Conservation (phyloP, 1,284 basidiomycete genomes). For the Ustilago lituana region DNA sequence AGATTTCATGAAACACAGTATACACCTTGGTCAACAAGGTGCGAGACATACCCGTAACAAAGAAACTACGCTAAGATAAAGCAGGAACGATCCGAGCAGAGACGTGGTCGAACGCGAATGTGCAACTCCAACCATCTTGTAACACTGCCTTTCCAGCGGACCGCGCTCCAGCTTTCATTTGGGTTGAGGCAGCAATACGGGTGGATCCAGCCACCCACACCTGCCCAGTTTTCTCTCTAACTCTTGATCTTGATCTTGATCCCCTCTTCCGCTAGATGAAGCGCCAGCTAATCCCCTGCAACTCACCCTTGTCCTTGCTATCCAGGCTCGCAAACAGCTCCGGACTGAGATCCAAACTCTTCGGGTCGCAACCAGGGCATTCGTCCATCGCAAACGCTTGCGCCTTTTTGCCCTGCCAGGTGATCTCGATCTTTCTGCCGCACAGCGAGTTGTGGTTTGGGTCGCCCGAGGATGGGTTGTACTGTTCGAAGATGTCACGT, state of each 20-base stretch:
- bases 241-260: background rate
- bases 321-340: constrained; percentile 73
- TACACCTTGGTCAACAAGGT: too few species aligned
- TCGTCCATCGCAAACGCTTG: constrained; percentile 75
- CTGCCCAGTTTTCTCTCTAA: too few species aligned
- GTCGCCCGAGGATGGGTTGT: constrained; percentile 34
- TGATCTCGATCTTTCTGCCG: constrained; percentile 75
- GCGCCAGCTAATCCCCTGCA: constrained; percentile 51
- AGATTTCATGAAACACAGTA: too few species aligned
- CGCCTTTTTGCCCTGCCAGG: constrained; percentile 70
- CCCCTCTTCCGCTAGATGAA: constrained; percentile 11
- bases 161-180: too few species aligned
- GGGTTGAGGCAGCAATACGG: too few species aligned
- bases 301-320: constrained; percentile 35
- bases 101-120: too few species aligned
- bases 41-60: too few species aligned
- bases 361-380: constrained; percentile 78
- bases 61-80: too few species aligned
- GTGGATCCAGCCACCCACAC: too few species aligned
- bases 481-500: constrained; percentile 44
- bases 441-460: constrained; percentile 68
- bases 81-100: too few species aligned
- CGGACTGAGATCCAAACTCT: constrained; percentile 79
- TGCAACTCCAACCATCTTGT: too few species aligned
- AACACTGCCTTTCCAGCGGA: too few species aligned